Conservation (phyloP, 2,329 filamentous ascomycete species). For the Diplodia corticola region DNA sequence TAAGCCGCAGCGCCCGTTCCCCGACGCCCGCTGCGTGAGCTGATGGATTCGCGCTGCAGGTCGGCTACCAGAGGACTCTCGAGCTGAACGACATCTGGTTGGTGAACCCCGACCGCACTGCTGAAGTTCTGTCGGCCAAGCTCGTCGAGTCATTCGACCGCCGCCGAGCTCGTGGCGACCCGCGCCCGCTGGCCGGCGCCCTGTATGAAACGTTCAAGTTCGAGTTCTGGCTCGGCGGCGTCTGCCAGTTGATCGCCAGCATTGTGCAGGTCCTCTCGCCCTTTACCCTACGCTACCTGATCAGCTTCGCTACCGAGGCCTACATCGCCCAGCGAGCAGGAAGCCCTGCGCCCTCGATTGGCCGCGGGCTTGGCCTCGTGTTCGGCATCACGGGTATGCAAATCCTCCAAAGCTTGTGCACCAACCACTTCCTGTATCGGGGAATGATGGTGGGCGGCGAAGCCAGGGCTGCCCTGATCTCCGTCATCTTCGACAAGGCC, state of each 20-base stretch:
- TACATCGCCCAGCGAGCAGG: conserved; percentile 62
- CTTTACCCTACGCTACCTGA: conserved; percentile 82
- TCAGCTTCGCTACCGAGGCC: conserved; percentile 78
- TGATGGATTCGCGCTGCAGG: conserved; percentile 45
- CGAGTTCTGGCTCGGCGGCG: conserved; percentile 84
- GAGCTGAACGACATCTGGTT: conserved; percentile 84
- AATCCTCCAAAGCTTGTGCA: conserved; percentile 73
- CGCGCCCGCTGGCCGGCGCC: conserved; percentile 74
- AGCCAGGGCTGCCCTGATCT: conserved; percentile 76
- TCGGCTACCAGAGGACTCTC: conserved; percentile 81
- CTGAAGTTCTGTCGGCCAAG: conserved; percentile 67
- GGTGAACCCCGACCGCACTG: conserved; percentile 78
- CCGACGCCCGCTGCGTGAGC: neutral
- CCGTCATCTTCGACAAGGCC: conserved; percentile 86
- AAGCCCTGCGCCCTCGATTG: conserved; percentile 64
- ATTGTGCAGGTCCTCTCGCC: conserved; percentile 77
- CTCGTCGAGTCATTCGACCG: conserved; percentile 69
- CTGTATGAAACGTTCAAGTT: conserved; percentile 81
- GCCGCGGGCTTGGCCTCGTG: conserved; percentile 76
- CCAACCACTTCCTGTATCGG: conserved; percentile 88
- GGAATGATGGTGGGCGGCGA: conserved; percentile 92
- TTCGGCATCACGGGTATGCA: conserved; percentile 87
- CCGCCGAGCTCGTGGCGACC: conserved; percentile 66
- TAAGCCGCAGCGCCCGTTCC: conserved; percentile 25
- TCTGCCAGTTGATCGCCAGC: conserved; percentile 71